phyloP scores from a whole-genome alignment of 2,329 filamentous ascomycete species.

The Fusarium pseudocircinatum region DNA sequence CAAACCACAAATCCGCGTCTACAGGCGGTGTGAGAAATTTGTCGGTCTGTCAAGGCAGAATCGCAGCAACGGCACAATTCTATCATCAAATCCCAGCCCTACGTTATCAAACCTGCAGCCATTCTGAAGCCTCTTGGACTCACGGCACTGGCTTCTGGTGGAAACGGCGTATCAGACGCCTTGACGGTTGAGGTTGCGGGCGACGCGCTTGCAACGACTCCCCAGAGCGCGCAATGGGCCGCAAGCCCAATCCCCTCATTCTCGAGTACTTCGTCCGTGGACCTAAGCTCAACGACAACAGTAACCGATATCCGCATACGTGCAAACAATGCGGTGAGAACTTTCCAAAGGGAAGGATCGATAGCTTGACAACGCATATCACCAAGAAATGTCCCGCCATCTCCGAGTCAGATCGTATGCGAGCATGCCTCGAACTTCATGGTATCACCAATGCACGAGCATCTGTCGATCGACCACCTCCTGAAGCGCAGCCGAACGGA shows the following conservation, averaged over 20 bases:
- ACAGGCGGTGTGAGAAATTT: slow-evolving; percentile 55
- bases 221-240: slow-evolving; percentile 69
- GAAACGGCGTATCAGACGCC: slow-evolving; percentile 27
- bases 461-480: slow-evolving; percentile 45
- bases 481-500: slow-evolving; percentile 43
- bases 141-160: slow-evolving; percentile 26
- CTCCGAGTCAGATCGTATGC: slow-evolving; percentile 76
- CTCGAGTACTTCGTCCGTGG: slow-evolving; percentile 89
- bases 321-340: slow-evolving; percentile 89
- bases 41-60: slow-evolving; percentile 55
- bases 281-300: slow-evolving; percentile 85
- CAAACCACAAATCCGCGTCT: slow-evolving; percentile 35
- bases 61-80: slow-evolving; percentile 42
- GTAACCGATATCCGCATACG: slow-evolving; percentile 91
- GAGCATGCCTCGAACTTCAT: slow-evolving; percentile 77
- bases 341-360: slow-evolving; percentile 89
- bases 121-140: slow-evolving; percentile 20
- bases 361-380: slow-evolving; percentile 82
- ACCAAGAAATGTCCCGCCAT: slow-evolving; percentile 88
- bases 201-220: slow-evolving; percentile 40
- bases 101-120: slow-evolving; percentile 10
- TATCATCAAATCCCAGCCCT: slow-evolving; percentile 39
- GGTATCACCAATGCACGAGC: slow-evolving; percentile 67
- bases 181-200: slow-evolving; percentile 39
- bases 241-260: slow-evolving; percentile 85